Base-by-base conservation (phyloP, 768 basidiomycete species). In the Tricholoma sp. region DNA sequence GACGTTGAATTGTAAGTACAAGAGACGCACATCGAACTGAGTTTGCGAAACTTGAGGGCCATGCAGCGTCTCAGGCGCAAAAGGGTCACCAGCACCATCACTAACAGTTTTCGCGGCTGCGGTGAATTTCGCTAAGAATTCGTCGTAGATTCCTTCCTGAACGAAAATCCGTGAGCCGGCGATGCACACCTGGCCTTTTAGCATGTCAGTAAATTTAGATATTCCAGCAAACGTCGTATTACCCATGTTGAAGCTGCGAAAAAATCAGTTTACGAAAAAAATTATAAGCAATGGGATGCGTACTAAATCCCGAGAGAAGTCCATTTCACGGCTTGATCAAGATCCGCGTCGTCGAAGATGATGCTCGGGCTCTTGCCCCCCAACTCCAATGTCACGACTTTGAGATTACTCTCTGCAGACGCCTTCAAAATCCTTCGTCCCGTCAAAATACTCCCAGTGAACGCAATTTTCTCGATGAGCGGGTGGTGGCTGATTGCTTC, bases 161-260 rank as follows among this genome's bases (percentile, higher is more conserved):
- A 95, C 88, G 66, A 83, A 92, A 60, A 94, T 85, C 53, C 93
- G 82, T 11, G 90, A 86, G 7, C 91, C 88, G 9, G 91, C 91
- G 63, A 82, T 83, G 72, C 92, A 94, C 12, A 79, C 73, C 72
- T 94, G 91, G 22, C 93, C 62, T 63, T 35, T 19, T 37, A 8
- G 16, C 27, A 41, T 3, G 27, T 18, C 4, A 10, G 19, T 39
- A 35, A 35, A 14, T 8, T 50, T 10, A 27, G 27, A n/a, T 1
- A 37, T 3, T 16, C 3, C 6, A 11, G 7, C 37, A n/a, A n/a
- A 7, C 4, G 3, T 39, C 5, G 24, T n/a, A 4, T 35, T 39
- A 61, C 60, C 90, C 49, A 55, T 57, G 54, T 66, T 63, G 32
- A 53, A 59, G 55, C 60, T 66, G 35, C 8, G 39, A 24, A 27